These are phyloP conservation scores for Calocybe indica DNA, from an alignment of 768 basidiomycete genomes.

Conservation along the genomic window DNA sequence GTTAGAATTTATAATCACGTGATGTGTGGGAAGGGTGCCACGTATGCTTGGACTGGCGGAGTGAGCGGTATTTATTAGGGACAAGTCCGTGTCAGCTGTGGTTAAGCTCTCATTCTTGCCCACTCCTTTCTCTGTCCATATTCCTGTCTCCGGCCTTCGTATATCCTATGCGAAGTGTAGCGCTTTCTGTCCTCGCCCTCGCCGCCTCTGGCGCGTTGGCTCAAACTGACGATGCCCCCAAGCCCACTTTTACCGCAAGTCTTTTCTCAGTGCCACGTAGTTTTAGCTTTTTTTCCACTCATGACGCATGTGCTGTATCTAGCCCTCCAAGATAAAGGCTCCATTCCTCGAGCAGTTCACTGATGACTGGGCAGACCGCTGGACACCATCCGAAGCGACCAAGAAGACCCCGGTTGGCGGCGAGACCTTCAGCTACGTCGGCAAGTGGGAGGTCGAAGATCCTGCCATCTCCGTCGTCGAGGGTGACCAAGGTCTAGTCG, in stretches of 20 bases:
- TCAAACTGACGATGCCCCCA: slow-evolving; percentile 47
- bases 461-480: slow-evolving; percentile 68
- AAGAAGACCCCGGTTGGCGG: slow-evolving; percentile 96
- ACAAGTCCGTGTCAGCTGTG: slow-evolving; percentile 4
- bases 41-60: slow-evolving; percentile 26
- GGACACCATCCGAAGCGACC: slow-evolving; percentile 95
- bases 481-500: slow-evolving; percentile 90
- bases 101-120: slow-evolving; percentile 14
- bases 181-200: slow-evolving; percentile 70
- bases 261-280: neutral
- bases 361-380: slow-evolving; percentile 82
- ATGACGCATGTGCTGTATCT: slow-evolving; percentile 1
- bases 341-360: slow-evolving; percentile 97
- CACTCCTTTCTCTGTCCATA: slow-evolving; percentile 28
- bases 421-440: slow-evolving; percentile 97
- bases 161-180: slow-evolving; percentile 78
- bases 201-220: slow-evolving; percentile 61
- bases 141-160: slow-evolving; percentile 57
- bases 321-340: slow-evolving; percentile 78
- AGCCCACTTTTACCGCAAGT: slow-evolving; percentile 66
- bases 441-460: slow-evolving; percentile 95
- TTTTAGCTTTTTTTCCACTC: slow-evolving; percentile 7
- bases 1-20: slow-evolving; percentile 16
- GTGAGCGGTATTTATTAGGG: slow-evolving; percentile 30
- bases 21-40: slow-evolving; percentile 36